These are phyloP conservation scores for Arachnomyces sp. DNA, from an alignment of 2,329 filamentous ascomycete genomes.

Conservation along the genomic window DNA sequence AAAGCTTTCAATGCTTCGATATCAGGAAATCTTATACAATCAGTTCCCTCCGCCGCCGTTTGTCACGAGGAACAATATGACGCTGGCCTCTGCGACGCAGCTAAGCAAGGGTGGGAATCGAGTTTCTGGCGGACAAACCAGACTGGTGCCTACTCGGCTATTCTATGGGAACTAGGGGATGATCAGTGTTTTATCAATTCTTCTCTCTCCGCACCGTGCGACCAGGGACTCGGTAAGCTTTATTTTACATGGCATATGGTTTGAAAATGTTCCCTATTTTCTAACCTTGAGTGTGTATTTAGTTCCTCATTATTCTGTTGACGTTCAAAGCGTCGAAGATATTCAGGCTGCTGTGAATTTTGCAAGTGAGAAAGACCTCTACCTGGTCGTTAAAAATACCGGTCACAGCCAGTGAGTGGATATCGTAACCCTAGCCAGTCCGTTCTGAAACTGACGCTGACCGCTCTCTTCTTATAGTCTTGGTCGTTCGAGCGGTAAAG, in stretches of 20 bases:
- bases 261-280: neutral
- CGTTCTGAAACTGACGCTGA: neutral
- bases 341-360: conserved; percentile 18
- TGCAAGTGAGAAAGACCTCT: conserved; percentile 17
- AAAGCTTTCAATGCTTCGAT: conserved; percentile 10
- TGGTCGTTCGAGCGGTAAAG: conserved; percentile 19
- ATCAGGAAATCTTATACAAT: conserved; percentile 10
- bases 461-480: conserved; percentile 8
- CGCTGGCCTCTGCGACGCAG: conserved; percentile 9
- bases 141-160: conserved; percentile 19
- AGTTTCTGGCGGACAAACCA: conserved; percentile 18
- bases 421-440: too few species aligned
- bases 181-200: conserved; percentile 23
- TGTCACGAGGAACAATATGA: conserved; percentile 12
- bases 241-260: neutral
- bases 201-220: conserved; percentile 13
- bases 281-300: neutral
- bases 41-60: conserved; percentile 12
- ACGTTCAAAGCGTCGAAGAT: conserved; percentile 11
- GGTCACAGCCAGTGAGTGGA: conserved; percentile 20
- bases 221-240: conserved; percentile 16
- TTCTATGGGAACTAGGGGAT: conserved; percentile 23
- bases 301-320: conserved; percentile 20
- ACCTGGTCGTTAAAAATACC: conserved; percentile 23
- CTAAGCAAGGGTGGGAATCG: conserved; percentile 13